Evolutionary conservation across 345 rosid species (phyloP).

Genomic region (Conringia planisiliqua): DNA sequence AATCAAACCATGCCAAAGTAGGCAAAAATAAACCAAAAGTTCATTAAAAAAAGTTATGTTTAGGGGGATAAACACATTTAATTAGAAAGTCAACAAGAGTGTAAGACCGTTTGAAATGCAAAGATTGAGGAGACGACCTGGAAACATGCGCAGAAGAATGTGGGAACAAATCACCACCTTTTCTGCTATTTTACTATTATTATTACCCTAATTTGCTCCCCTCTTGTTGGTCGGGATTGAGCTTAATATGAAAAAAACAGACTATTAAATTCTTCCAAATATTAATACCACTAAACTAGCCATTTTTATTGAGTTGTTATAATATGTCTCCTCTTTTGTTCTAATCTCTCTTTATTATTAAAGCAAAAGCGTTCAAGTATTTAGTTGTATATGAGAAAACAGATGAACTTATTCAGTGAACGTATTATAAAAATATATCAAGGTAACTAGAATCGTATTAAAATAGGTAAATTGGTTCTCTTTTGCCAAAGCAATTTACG

Average conservation of each 20-base stretch:
- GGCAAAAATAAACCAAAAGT: too few species aligned
- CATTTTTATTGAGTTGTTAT: background rate
- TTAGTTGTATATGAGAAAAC: background rate
- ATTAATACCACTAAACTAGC: background rate
- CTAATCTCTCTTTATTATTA: background rate
- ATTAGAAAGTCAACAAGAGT: background rate
- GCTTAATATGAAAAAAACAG: background rate
- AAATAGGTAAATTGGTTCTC: background rate
- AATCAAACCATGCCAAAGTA: too few species aligned
- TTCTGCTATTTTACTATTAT: background rate
- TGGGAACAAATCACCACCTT: conserved; percentile 3
- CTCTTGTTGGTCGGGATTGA: background rate
- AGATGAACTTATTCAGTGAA: background rate
- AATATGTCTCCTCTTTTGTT: background rate
- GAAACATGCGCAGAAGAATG: conserved; percentile 26
- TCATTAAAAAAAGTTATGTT: too few species aligned
- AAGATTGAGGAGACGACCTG: background rate
- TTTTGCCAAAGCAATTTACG: background rate
- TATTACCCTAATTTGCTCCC: background rate
- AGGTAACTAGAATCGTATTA: background rate
- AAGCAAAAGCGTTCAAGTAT: background rate
- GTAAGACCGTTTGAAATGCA: conserved; percentile 1
- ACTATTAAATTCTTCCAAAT: background rate
- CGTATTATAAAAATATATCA: background rate
- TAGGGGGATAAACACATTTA: background rate